phyloP scores from a whole-genome alignment of 139 green algal genomes.

The Tetradesmus obliquus region DNA sequence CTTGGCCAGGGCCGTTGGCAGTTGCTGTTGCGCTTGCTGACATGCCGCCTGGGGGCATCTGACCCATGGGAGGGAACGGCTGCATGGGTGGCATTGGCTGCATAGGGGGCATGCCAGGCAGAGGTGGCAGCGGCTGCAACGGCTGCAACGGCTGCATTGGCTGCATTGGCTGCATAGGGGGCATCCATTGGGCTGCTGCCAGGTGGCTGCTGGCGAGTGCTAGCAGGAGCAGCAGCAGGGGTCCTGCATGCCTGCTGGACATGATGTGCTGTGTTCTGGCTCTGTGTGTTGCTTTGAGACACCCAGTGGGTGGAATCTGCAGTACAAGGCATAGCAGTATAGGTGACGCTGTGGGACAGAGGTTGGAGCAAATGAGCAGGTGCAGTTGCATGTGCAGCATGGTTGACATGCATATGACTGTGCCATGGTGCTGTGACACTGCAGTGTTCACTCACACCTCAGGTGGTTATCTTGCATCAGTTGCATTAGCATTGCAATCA shows the following conservation, averaged over 20 bases:
- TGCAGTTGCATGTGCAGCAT: too few relatives aligned
- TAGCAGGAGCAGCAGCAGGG: constrained; percentile 3
- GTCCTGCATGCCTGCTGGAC: background rate
- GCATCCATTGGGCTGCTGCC: background rate
- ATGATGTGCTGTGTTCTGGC: background rate
- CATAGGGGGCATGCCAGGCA: constrained; percentile 15
- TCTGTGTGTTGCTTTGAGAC: background rate
- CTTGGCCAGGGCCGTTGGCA: constrained; percentile 8
- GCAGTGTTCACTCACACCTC: background rate
- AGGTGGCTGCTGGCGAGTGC: background rate
- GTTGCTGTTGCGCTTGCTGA: constrained; percentile 13
- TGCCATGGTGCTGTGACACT: background rate
- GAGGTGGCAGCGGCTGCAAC: constrained; percentile 1
- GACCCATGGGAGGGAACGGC: background rate
- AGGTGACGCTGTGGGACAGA: background rate
- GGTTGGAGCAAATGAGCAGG: too few relatives aligned
- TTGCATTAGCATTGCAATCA: too few relatives aligned
- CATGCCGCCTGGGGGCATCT: background rate
- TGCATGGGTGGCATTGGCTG: background rate
- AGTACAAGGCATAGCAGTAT: background rate
- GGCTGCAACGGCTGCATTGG: constrained; percentile 25
- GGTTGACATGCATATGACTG: too few relatives aligned
- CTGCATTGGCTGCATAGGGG: background rate
- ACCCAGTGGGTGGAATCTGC: background rate
- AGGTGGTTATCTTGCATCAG: background rate